Evolutionary conservation across 768 basidiomycete genomes (phyloP).

Genomic region (Lactifluus subvellereus): DNA sequence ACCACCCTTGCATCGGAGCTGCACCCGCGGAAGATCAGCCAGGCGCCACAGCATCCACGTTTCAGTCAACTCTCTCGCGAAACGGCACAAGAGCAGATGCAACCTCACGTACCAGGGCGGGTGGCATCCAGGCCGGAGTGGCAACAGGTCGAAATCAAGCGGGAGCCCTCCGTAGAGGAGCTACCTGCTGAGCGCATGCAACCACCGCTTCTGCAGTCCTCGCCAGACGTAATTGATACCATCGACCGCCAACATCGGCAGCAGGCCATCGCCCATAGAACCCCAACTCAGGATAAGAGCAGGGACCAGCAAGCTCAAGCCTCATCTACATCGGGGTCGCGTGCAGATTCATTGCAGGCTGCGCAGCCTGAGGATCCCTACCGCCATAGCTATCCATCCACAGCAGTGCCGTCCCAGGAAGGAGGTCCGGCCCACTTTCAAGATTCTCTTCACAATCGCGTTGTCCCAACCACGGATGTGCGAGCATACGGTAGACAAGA

Average conservation of each 20-base stretch:
- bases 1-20: slow-evolving; percentile 20
- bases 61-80: not conserved
- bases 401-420: not conserved
- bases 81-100: not conserved
- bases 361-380: not conserved
- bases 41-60: not conserved
- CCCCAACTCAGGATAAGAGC: slow-evolving; percentile 2
- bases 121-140: not conserved
- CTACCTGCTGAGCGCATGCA: not conserved
- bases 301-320: not conserved
- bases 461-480: not conserved
- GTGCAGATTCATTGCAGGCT: not conserved
- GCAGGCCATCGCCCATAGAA: not conserved
- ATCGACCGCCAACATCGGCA: not conserved
- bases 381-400: not conserved
- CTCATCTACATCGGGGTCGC: not conserved
- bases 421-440: not conserved
- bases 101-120: not conserved
- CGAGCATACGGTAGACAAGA: not conserved
- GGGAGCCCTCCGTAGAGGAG: slow-evolving; percentile 7
- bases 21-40: not conserved
- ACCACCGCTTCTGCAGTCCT: not conserved
- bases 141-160: slow-evolving; percentile 2
- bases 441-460: not conserved
- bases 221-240: not conserved